phyloP scores from a whole-genome alignment of 495 filamentous ascomycete species.

The Darksidea phi region DNA sequence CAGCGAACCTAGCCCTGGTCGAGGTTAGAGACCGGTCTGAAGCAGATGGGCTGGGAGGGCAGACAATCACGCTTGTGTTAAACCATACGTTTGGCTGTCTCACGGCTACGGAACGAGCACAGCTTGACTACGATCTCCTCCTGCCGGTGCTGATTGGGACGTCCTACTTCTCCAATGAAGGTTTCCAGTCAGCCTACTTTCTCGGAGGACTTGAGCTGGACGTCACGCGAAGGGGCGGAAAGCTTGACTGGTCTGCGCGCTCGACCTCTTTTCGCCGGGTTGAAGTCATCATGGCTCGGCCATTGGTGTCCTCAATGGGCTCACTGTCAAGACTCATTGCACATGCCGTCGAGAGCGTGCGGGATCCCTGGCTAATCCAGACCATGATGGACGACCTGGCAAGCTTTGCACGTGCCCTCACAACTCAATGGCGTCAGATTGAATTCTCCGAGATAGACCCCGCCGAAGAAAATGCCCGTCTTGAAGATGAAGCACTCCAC shows the following conservation, averaged over 20 bases:
- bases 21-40: constrained; percentile 47
- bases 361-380: constrained; percentile 59
- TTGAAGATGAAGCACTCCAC: constrained; percentile 67
- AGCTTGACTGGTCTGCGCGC: constrained; percentile 66
- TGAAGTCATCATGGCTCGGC: constrained; percentile 52
- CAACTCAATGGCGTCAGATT: constrained; percentile 80
- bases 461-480: constrained; percentile 66
- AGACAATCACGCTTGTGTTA: constrained; percentile 67
- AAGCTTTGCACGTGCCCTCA: constrained; percentile 66
- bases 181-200: constrained; percentile 81
- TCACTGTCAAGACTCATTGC: constrained; percentile 74
- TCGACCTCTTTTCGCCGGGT: constrained; percentile 50
- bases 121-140: constrained; percentile 71
- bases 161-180: constrained; percentile 67
- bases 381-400: constrained; percentile 69
- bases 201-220: constrained; percentile 74
- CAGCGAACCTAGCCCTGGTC: constrained; percentile 70
- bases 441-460: constrained; percentile 80
- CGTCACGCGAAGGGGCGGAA: constrained; percentile 60
- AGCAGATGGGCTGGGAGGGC: constrained; percentile 55
- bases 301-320: constrained; percentile 74
- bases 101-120: constrained; percentile 54
- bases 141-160: constrained; percentile 68
- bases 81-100: constrained; percentile 77
- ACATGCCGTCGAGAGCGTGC: constrained; percentile 67